phyloP scores from a whole-genome alignment of 1,284 basidiomycete genomes.

The Apiotrichum domesticum region DNA sequence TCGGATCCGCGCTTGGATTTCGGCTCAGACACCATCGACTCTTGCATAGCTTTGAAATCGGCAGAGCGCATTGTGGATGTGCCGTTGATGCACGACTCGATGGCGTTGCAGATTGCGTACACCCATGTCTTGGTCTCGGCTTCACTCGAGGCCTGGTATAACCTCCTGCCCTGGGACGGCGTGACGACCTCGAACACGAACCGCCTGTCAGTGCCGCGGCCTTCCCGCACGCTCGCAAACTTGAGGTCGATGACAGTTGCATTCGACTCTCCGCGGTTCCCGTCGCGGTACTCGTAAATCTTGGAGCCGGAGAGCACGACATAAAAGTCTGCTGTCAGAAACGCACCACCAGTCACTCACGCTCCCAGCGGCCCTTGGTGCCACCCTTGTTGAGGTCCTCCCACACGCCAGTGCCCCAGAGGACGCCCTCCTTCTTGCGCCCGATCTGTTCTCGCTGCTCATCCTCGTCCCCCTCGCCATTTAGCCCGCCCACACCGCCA shows the following conservation, averaged over 20 bases:
- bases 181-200: conserved; percentile 53
- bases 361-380: conserved; percentile 43
- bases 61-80: conserved; percentile 47
- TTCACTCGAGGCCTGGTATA: conserved; percentile 52
- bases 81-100: conserved; percentile 52
- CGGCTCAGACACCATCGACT: neutral
- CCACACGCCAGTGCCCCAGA: conserved; percentile 46
- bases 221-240: conserved; percentile 46
- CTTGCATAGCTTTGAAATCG: conserved; percentile 20
- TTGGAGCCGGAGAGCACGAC: conserved; percentile 45
- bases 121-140: conserved; percentile 51
- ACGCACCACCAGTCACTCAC: conserved; percentile 24
- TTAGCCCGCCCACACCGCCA: conserved; percentile 35
- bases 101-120: conserved; percentile 51
- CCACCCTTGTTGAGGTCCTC: conserved; percentile 38
- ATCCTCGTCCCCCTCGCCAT: conserved; percentile 38
- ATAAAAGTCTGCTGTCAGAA: conserved; percentile 35
- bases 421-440: conserved; percentile 44
- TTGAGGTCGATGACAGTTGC: conserved; percentile 45
- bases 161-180: conserved; percentile 46
- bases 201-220: conserved; percentile 43
- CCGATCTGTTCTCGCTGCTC: conserved; percentile 39
- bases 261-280: conserved; percentile 29
- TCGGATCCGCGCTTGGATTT: neutral
- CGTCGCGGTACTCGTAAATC: conserved; percentile 47